Evolutionary conservation across 2,329 filamentous ascomycete species (phyloP).

Genomic region (Monilinia fructicola): DNA sequence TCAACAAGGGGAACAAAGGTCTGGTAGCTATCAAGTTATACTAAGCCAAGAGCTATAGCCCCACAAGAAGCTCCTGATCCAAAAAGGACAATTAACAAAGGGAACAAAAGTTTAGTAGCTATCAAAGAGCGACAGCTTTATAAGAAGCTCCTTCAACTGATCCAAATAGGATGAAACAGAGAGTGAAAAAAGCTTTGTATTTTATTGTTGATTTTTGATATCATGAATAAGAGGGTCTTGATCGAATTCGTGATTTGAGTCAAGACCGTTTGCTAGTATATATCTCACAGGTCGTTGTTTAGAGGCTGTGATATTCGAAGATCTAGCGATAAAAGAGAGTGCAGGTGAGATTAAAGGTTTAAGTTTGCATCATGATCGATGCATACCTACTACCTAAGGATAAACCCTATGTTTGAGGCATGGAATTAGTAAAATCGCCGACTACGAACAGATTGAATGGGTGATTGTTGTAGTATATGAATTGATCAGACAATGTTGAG

Average conservation of each 20-base stretch:
- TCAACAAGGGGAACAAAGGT: not conserved
- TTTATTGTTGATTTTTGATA: not conserved
- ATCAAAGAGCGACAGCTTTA: no score
- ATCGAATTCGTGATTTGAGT: not conserved
- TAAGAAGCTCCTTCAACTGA: no score
- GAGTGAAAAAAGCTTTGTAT: not conserved
- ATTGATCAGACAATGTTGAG: conserved; percentile 59
- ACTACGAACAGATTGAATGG: not conserved
- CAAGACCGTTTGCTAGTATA: not conserved
- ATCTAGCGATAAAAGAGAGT: not conserved
- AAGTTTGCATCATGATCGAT: not conserved
- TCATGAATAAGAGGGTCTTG: not conserved
- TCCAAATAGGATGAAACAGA: not conserved
- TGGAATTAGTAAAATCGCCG: not conserved
- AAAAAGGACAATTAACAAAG: not conserved
- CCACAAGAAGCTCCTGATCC: no score
- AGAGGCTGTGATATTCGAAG: not conserved
- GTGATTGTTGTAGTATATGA: not conserved
- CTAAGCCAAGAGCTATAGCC: no score
- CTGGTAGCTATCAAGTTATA: not conserved
- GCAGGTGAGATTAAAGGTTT: conserved; percentile 9
- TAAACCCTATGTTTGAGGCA: not conserved
- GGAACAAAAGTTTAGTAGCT: not conserved
- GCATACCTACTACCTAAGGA: not conserved
- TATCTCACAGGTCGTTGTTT: not conserved